Conservation (phyloP, 2,329 filamentous ascomycete species). For the Anthostomella pinea region DNA sequence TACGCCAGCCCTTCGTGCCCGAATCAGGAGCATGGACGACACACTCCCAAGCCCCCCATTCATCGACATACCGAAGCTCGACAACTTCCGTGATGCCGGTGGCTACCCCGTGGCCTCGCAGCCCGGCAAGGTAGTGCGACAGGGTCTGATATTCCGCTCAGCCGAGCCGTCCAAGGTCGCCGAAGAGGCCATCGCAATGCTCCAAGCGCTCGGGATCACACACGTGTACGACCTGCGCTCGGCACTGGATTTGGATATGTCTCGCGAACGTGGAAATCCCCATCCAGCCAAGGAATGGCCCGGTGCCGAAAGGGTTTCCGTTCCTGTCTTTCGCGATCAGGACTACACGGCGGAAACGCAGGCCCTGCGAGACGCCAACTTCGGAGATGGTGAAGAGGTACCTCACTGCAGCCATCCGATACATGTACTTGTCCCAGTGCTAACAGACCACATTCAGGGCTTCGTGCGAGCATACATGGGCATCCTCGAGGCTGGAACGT, state of each 20-base stretch:
- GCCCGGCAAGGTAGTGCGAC: constrained; percentile 27
- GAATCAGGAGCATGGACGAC: too few species aligned
- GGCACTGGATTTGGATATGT: constrained; percentile 49
- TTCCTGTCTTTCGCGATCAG: constrained; percentile 55
- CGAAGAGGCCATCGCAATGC: constrained; percentile 46
- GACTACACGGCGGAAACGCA: constrained; percentile 54
- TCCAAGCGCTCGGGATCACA: constrained; percentile 55
- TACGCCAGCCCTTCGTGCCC: too few species aligned
- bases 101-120: constrained; percentile 1
- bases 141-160: constrained; percentile 60
- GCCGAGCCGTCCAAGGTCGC: constrained; percentile 62
- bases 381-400: constrained; percentile 37
- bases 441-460: too few species aligned
- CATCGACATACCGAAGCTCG: neutral
- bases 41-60: constrained; percentile 1
- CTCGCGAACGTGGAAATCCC: constrained; percentile 36
- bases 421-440: too few species aligned
- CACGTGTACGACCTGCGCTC: constrained; percentile 32
- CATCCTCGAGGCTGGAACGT: constrained; percentile 14
- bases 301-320: constrained; percentile 51
- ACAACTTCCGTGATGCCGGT: constrained; percentile 3
- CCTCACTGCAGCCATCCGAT: too few species aligned
- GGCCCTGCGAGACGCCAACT: constrained; percentile 52
- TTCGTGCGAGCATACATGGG: constrained; percentile 14
- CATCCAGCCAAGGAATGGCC: constrained; percentile 41